Evolutionary conservation across 306 rosid species (phyloP).

Genomic region (Inga oerstediana): DNA sequence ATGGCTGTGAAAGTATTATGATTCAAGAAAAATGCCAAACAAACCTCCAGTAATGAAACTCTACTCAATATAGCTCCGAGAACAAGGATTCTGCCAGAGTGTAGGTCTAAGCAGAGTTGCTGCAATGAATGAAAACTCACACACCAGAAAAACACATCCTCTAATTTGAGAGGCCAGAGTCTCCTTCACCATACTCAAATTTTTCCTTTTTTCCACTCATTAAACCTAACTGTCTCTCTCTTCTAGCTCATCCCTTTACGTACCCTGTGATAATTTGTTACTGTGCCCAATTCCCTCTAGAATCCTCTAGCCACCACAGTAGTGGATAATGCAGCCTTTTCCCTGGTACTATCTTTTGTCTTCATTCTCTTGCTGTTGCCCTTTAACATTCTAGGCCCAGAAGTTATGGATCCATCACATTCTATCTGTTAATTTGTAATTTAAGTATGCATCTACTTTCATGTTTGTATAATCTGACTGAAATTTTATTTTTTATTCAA

Average conservation of each 20-base stretch:
- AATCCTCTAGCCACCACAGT: neutral
- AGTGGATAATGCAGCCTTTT: neutral
- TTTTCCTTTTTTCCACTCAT: no score
- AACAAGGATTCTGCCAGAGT: neutral
- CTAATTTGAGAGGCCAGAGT: neutral
- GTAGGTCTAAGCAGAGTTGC: neutral
- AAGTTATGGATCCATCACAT: neutral
- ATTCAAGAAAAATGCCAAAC: neutral
- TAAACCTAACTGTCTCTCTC: neutral
- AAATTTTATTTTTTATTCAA: neutral
- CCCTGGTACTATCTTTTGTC: neutral
- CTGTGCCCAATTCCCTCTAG: neutral
- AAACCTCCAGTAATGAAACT: neutral
- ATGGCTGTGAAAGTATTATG: neutral
- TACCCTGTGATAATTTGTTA: neutral
- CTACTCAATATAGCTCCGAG: neutral
- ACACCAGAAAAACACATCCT: neutral
- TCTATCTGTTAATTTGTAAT: neutral
- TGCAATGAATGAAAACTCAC: neutral
- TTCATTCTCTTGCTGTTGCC: neutral
- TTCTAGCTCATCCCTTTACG: neutral
- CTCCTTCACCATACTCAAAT: neutral
- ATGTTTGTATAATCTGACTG: neutral
- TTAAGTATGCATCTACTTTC: conserved; percentile 10
- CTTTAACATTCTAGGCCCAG: neutral